Percentiles rank a stretch among this genome's conserved stretches.
Evolutionary conservation across 2,329 filamentous ascomycete genomes (phyloP).

Genomic region (Xylariaceae sp.): DNA sequence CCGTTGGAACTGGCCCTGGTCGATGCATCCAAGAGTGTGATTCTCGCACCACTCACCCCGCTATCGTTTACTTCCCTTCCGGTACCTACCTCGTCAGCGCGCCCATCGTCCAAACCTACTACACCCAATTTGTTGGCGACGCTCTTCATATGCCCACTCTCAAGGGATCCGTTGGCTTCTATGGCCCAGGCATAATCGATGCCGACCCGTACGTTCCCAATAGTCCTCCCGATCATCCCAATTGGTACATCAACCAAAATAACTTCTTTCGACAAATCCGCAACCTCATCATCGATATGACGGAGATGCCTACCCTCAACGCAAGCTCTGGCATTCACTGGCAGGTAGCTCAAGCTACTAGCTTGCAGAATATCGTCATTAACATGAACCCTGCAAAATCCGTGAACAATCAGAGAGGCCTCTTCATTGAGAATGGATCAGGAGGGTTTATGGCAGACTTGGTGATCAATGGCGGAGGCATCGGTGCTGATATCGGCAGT

Average conservation of each 20-base stretch:
- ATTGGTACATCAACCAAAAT: constrained; percentile 76
- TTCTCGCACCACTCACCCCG: constrained; percentile 76
- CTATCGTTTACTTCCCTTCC: constrained; percentile 84
- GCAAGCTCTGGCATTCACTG: constrained; percentile 71
- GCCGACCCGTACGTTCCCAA: constrained; percentile 66
- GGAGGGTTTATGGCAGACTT: constrained; percentile 81
- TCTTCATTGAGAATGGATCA: constrained; percentile 81
- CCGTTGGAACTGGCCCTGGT: constrained; percentile 63
- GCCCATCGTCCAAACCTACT: constrained; percentile 82
- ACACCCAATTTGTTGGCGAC: constrained; percentile 89
- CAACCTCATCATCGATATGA: constrained; percentile 76
- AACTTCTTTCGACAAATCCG: constrained; percentile 82
- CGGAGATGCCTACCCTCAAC: constrained; percentile 45
- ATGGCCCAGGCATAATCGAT: constrained; percentile 85
- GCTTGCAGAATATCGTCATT: constrained; percentile 75
- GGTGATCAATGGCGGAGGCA: constrained; percentile 74
- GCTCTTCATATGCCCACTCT: constrained; percentile 65
- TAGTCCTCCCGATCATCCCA: constrained; percentile 45
- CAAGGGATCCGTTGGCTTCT: constrained; percentile 66
- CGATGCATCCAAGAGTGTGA: constrained; percentile 80
- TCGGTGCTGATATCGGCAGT: constrained; percentile 74
- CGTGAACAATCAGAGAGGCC: constrained; percentile 65
- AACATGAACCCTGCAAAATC: constrained; percentile 63
- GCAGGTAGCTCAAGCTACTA: constrained; percentile 81
- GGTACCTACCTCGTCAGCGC: constrained; percentile 78